Conservation (phyloP, 192 early-diverging fungal genomes). For the Backusella sp. region DNA sequence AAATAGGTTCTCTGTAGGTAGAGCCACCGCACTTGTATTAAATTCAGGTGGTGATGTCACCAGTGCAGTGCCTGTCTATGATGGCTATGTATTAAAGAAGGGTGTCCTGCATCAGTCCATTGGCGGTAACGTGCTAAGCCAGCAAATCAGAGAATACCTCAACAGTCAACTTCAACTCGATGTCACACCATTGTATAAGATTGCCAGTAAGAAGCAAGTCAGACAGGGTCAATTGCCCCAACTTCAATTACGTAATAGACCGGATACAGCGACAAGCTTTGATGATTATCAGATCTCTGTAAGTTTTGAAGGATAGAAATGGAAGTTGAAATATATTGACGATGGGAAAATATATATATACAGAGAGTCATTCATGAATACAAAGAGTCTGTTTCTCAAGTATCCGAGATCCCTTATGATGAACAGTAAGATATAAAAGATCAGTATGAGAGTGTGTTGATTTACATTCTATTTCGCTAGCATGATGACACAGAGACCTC, state of each 20-base stretch:
- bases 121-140: slow-evolving; percentile 81
- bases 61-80: slow-evolving; percentile 91
- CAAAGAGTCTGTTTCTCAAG: slow-evolving; percentile 91
- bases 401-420: slow-evolving; percentile 67
- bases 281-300: slow-evolving; percentile 74
- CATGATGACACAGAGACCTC: slow-evolving; percentile 59
- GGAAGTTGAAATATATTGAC: too few species aligned
- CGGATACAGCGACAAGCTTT: slow-evolving; percentile 62
- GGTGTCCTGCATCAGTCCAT: slow-evolving; percentile 64
- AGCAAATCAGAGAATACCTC: slow-evolving; percentile 68
- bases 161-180: slow-evolving; percentile 56
- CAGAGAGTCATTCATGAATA: slow-evolving; percentile 85
- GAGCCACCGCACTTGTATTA: slow-evolving; percentile 85
- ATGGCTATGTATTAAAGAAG: slow-evolving; percentile 95
- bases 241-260: slow-evolving; percentile 48
- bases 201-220: slow-evolving; percentile 72
- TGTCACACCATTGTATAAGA: slow-evolving; percentile 80
- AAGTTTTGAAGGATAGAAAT: not conserved
- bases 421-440: slow-evolving; percentile 51
- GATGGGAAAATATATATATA: not conserved
- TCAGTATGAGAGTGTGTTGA: not conserved
- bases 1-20: slow-evolving; percentile 82
- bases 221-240: slow-evolving; percentile 65
- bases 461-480: slow-evolving; percentile 12
- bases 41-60: slow-evolving; percentile 88